Evolutionary conservation across 2,329 filamentous ascomycete genomes (phyloP), one percentile per base, ranked within the genome.

Genomic region (Ascochyta fabae): DNA sequence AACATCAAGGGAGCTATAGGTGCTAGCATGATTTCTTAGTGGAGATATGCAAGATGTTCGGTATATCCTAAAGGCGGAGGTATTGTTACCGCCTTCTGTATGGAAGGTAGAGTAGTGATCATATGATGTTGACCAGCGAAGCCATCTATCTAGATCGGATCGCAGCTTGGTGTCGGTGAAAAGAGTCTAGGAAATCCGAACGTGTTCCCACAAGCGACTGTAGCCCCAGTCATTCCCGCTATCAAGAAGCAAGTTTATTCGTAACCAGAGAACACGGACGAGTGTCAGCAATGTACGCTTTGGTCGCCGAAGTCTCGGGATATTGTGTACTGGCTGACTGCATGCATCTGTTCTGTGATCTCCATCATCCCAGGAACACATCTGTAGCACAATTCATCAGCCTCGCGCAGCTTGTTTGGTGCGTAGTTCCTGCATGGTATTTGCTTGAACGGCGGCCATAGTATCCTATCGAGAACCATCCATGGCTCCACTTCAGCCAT

Each of bases 361-460:
- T 26, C 27, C 44, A 35, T 36, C 31, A 56, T 54, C 50, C 48
- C 47, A 24, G 51, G 19, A 55, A 40, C 52, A 51, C 52, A 54
- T 54, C 51, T 50, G 45, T 48, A 48, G 36, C 42, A 57, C 54
- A 58, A 49, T 48, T 33, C 45, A 54, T 49, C 52, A 60, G 61
- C 51, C 56, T 60, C 41, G 48, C 50, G 40, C 48, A 57, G 46
- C 42, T 55, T 41, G 66, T 68, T 69, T 58, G 62, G 67, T 65
- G 64, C 56, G 61, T 64, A 61, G 66, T 67, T 69, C 64, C 59
- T 70, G 66, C 58, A 56, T 61, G 22, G 45, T 48, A 68, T 49
- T 56, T 55, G 58, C 49, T 49, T 26, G 33, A 44, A 27, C n/a
- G 23, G 36, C 19, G 26, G 56, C 45, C 12, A 10, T 50, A 29